A percentile compares a stretch with the other conserved stretches of the same genome.
phyloP scores from a whole-genome alignment of 768 basidiomycete genomes.

The Pisolithus microcarpus region DNA sequence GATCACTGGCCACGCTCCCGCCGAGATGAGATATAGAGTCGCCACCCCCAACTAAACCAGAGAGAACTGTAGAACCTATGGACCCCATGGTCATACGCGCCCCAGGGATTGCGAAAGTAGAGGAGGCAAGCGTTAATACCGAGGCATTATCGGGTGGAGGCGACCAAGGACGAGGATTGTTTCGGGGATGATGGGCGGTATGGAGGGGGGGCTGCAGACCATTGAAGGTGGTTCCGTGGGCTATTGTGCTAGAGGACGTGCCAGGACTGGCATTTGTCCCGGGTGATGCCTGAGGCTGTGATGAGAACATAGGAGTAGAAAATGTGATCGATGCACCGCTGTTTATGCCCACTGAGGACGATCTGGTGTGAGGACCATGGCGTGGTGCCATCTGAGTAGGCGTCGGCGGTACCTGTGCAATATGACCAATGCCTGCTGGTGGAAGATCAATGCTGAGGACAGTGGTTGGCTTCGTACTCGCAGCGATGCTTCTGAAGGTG shows the following conservation, averaged over 20 bases:
- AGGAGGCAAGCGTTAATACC: slow-evolving; percentile 86
- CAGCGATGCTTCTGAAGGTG: slow-evolving; percentile 76
- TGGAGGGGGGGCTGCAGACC: slow-evolving; percentile 77
- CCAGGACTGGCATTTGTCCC: slow-evolving; percentile 11
- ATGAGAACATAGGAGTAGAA: slow-evolving; percentile 55
- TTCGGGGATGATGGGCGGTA: slow-evolving; percentile 87
- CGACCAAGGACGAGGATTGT: slow-evolving; percentile 90
- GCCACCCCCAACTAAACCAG: slow-evolving; percentile 42
- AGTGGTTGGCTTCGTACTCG: slow-evolving; percentile 93
- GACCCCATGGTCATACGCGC: slow-evolving; percentile 41
- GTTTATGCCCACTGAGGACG: slow-evolving; percentile 50
- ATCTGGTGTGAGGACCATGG: slow-evolving; percentile 51
- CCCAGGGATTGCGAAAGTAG: slow-evolving; percentile 74
- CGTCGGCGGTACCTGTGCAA: slow-evolving; percentile 74
- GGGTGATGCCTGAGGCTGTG: slow-evolving; percentile 35
- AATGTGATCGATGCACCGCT: slow-evolving; percentile 64
- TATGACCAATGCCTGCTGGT: slow-evolving; percentile 81
- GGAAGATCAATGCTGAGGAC: slow-evolving; percentile 82
- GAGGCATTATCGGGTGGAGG: slow-evolving; percentile 91
- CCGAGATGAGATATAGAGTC: slow-evolving; percentile 72
- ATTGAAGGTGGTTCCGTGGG: slow-evolving; percentile 21
- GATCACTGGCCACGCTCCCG: slow-evolving; percentile 49
- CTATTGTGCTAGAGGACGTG: slow-evolving; percentile 24
- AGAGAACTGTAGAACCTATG: slow-evolving; percentile 40
- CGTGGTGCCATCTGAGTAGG: slow-evolving; percentile 46